Evolutionary conservation across 352 stramenopile genomes (phyloP).

Genomic region (Globisporangium cederbergense): DNA sequence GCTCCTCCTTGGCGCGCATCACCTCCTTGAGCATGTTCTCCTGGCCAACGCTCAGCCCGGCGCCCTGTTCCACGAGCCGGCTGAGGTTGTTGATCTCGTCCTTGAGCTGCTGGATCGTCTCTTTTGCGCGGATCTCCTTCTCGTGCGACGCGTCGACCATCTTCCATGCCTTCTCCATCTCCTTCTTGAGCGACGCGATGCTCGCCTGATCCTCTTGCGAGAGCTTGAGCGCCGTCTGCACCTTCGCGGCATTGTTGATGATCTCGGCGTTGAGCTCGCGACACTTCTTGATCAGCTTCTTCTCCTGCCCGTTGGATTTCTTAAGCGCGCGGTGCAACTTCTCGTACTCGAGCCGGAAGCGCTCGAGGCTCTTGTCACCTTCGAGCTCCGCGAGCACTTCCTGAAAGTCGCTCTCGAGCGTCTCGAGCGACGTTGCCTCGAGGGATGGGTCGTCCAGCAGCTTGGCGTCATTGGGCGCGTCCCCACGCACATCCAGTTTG

Average conservation of each 20-base stretch:
- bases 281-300: slow-evolving; percentile 95
- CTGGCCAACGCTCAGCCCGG: slow-evolving; percentile 88
- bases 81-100: slow-evolving; percentile 95
- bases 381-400: slow-evolving; percentile 90
- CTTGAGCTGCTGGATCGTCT: slow-evolving; percentile 94
- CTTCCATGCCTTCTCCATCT: slow-evolving; percentile 96
- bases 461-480: slow-evolving; percentile 32
- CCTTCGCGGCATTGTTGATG: slow-evolving; percentile 95
- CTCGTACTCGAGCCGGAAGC: slow-evolving; percentile 94
- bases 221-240: slow-evolving; percentile 93
- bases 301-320: slow-evolving; percentile 93
- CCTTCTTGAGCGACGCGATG: slow-evolving; percentile 92
- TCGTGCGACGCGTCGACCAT: slow-evolving; percentile 94
- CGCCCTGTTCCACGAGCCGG: slow-evolving; percentile 93
- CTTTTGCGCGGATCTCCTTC: slow-evolving; percentile 92
- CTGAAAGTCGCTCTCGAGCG: slow-evolving; percentile 92
- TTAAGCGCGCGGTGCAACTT: slow-evolving; percentile 93
- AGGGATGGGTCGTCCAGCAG: slow-evolving; percentile 46
- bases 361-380: slow-evolving; percentile 91
- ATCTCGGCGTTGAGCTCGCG: slow-evolving; percentile 94
- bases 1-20: slow-evolving; percentile 87
- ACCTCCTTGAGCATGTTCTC: slow-evolving; percentile 93
- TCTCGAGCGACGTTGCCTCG: slow-evolving; percentile 70
- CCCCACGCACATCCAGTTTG: slow-evolving; percentile 16
- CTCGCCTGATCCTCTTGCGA: slow-evolving; percentile 93